Evolutionary conservation across 345 rosid species (phyloP).

Genomic region (Kandelia obovata): DNA sequence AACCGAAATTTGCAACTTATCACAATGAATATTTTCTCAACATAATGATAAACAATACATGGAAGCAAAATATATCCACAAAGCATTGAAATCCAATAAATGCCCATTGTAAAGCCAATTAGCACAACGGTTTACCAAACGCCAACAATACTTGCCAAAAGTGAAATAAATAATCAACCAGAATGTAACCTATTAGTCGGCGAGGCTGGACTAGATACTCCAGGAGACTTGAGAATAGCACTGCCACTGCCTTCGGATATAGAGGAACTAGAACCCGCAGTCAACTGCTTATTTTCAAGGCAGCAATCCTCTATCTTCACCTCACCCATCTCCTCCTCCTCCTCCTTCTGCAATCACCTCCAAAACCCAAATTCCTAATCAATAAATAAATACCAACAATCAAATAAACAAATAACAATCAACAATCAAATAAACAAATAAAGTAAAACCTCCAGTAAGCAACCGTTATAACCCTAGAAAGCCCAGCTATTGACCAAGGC

Average conservation of each 20-base stretch:
- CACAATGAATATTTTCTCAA: neutral
- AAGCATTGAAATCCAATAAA: constrained; percentile 2
- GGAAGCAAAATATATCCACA: neutral
- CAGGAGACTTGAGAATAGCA: constrained; percentile 67
- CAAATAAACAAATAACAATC: neutral
- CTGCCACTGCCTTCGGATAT: constrained; percentile 70
- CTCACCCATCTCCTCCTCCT: constrained; percentile 50
- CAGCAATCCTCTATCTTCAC: constrained; percentile 57
- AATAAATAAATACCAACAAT: constrained; percentile 7
- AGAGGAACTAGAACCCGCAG: constrained; percentile 68
- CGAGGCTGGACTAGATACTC: constrained; percentile 65
- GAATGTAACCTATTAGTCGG: constrained; percentile 53
- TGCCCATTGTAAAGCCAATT: neutral
- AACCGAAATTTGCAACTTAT: constrained; percentile 20
- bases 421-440: neutral
- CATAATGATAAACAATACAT: too few relatives aligned
- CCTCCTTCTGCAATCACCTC: constrained; percentile 46
- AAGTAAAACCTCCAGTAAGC: neutral
- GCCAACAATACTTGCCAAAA: neutral
- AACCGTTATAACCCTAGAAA: constrained; percentile 24
- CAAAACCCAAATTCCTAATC: constrained; percentile 37
- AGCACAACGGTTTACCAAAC: neutral
- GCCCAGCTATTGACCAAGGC: constrained; percentile 15
- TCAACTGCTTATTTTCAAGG: constrained; percentile 79
- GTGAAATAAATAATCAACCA: neutral